Conservation (phyloP, 2,329 filamentous ascomycete species). For the Epichloe aotearoae region DNA sequence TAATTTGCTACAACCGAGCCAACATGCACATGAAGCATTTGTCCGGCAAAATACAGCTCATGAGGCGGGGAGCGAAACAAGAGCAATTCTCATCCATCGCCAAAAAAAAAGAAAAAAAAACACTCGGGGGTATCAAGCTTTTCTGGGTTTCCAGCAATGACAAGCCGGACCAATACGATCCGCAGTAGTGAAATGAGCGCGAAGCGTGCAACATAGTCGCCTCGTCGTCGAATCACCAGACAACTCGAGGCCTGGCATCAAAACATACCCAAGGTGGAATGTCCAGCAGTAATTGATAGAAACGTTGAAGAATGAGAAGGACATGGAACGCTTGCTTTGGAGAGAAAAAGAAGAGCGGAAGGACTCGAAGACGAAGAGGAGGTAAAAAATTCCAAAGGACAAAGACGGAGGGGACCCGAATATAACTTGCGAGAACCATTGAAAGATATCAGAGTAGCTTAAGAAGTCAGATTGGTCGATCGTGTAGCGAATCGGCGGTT, state of each 20-base stretch:
- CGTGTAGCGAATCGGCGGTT: not conserved
- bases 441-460: not conserved
- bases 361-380: not conserved
- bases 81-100: not conserved
- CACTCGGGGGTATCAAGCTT: constrained; percentile 24
- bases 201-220: constrained; percentile 8
- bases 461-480: not conserved
- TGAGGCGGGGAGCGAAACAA: not conserved
- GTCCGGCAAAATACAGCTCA: not conserved
- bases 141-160: constrained; percentile 12
- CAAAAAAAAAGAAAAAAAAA: constrained; percentile 9
- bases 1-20: not conserved
- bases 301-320: not conserved
- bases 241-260: constrained; percentile 8
- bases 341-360: constrained; percentile 10
- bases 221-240: constrained; percentile 13
- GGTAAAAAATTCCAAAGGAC: not conserved
- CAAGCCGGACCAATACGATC: not conserved
- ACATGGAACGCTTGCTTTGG: constrained; percentile 9
- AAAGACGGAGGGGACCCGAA: not conserved
- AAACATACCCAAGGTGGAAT: constrained; percentile 4
- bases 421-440: not conserved
- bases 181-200: not conserved
- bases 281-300: not conserved
- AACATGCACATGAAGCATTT: not conserved